Evolutionary conservation across 148 eudicot species (phyloP), one percentile per base, ranked within the genome.

Genomic region (Silene latifolia): DNA sequence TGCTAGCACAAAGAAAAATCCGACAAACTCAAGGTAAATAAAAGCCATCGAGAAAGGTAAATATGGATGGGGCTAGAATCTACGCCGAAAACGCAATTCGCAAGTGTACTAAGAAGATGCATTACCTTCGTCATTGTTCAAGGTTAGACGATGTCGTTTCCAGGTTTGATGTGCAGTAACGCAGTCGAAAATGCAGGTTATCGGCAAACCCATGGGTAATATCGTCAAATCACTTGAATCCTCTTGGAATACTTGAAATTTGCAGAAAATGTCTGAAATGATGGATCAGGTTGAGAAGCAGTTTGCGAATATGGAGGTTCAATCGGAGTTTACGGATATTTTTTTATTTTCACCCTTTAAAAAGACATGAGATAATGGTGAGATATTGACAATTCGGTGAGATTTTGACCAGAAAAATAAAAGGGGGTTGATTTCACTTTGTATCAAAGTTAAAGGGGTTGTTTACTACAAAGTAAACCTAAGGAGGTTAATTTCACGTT

Each of bases 251-350:
- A 75, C 82, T 2, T 76, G 79, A 0, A 80, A 80, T 32, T 71
- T 76, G 79, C 82, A 75, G 72, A 80, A 80, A 71, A 80, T 80
- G 82, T 80, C 79, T 29, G 83, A 76, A 25, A 76, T 74, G 0
- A 76, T 76, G 80, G 77, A 76, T 19, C 60, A 72, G 13, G 76
- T 76, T 11, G 83, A 76, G 83, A 80, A 80, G 76, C 79, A 80
- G 72, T 75, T 80, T 27, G 82, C 76, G 18, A 80, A 80, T 65
- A 80, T 80, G 79, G 82, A 80, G 72, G 82, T 80, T 8, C 82
- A 80, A 10, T 79, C 82, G 6, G 61, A 57, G 78, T 80, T 80
- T 70, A 80, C 75, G 82, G 82, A 80, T 78, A 80, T 75, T n/a
- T 80, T 27, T 27, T 27, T 1, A 27, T 27, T 27, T 27, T 27